Base-by-base conservation (phyloP, 2,329 filamentous ascomycete species). In the Aspergillus ochraceoroseus region DNA sequence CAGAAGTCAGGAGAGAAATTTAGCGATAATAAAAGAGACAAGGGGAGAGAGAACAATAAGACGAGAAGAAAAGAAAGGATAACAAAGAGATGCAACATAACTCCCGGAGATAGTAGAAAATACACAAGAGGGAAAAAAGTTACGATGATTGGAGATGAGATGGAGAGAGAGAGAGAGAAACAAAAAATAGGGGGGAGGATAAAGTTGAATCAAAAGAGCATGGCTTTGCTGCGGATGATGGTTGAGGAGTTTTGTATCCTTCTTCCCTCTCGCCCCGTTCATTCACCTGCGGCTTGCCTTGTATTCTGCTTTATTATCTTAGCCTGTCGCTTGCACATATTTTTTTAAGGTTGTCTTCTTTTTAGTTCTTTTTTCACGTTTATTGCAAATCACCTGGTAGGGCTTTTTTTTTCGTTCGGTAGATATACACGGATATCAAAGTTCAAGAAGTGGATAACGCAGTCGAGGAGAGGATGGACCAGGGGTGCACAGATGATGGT, bases 31-130 rank as follows among this genome's bases (percentile, higher is more conserved):
- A n/a, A n/a, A n/a, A n/a, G n/a, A n/a, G n/a, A n/a, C n/a, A n/a
- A n/a, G n/a, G n/a, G n/a, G n/a, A n/a, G n/a, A n/a, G 36, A 20
- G 18, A 36, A 40, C 29, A 30, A 13, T 26, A 33, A 26, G 17
- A 19, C 26, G 47, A 42, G 40, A 53, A 38, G 45, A 36, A 32
- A 44, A 44, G 33, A 46, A 49, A 46, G 37, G 43, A 29, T 31
- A 15, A 37, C 39, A 31, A 28, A 25, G 32, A 41, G 43, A 44
- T 33, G 44, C 13, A 32, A 35, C 47, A 49, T 20, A 58, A 57
- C 55, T 54, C 53, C 56, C 35, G 44, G 51, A 51, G 20, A 20
- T 35, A 41, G 47, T 14, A 41, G 43, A 46, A 43, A 44, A 38
- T 41, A 51, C 46, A 46, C 38, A 31, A n/a, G n/a, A n/a, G n/a